Base-by-base conservation (phyloP, 768 basidiomycete genomes). In the Leccinum variicolor region DNA sequence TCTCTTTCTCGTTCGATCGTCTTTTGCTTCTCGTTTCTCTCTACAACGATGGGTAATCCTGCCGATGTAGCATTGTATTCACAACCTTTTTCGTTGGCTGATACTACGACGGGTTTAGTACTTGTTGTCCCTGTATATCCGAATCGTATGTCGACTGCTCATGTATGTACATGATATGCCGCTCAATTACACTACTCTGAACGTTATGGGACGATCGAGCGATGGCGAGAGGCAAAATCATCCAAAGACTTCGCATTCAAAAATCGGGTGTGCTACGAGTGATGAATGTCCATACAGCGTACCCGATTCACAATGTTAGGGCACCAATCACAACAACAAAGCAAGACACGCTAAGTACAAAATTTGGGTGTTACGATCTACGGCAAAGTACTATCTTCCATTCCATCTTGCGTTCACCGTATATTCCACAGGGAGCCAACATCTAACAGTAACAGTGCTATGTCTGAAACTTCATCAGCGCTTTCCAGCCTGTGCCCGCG, bases 401-500 rank as follows among this genome's bases (percentile, higher is more conserved):
- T 43, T 45, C 28, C 33, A 15, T 21, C 21, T 13, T 19, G n/a
- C 15, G 34, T 29, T 29, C 48, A 55, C 33, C 4, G 50, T 29
- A 34, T 19, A 31, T 23, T 39, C 33, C 17, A 53, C n/a, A n/a
- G 8, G 8, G 29, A 51, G 15, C n/a, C 21, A 8, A 14, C 25
- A 25, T 47, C 25, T 23, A 47, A 47, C 8, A 43, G 21, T n/a
- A 47, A 47, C 46, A 43, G 21, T n/a, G 7, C 17, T 17, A 8
- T 10, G 10, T 39, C 41, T 6, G 19, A 11, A 8, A n/a, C 36
- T 72, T 39, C 19, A 21, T 26, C 51, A 75, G 43, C 69, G 64
- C 19, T 64, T 66, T 19, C 68, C 76, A 23, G 85, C 66, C 66
- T 87, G 87, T 33, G 88, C 84, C 53, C 84, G 82, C 11, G 88